Evolutionary conservation across 305 asterid species (phyloP).

Genomic region (Fraxinus albicans): DNA sequence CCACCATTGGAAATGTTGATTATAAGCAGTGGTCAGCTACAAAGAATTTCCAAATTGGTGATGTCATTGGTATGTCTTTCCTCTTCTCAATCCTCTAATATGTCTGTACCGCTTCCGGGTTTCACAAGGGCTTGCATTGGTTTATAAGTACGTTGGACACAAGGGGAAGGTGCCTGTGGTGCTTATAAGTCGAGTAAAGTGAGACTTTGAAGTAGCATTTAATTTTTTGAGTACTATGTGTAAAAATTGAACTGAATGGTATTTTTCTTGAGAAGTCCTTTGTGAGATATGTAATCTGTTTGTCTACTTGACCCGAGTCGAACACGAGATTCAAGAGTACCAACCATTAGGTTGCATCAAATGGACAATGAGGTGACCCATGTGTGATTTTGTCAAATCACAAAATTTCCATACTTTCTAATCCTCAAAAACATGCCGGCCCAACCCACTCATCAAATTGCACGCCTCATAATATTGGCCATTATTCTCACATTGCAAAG

Average conservation of each 20-base stretch:
- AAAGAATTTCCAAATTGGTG: constrained; percentile 63
- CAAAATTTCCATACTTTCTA: not conserved
- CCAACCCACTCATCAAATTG: constrained; percentile 15
- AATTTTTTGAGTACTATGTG: not conserved
- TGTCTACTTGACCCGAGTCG: not conserved
- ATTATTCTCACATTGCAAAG: not conserved
- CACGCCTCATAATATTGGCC: constrained; percentile 34
- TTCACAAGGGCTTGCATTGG: not conserved
- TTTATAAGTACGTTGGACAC: not conserved
- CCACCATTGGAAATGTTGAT: constrained; percentile 74
- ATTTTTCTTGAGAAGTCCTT: not conserved
- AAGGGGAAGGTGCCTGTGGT: not conserved
- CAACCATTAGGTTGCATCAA: not conserved
- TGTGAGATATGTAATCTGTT: not conserved
- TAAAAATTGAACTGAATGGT: not conserved
- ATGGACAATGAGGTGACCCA: not conserved
- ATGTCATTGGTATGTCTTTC: constrained; percentile 46
- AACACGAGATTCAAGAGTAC: not conserved
- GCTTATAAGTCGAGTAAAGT: not conserved
- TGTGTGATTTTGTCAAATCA: not conserved
- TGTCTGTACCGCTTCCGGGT: not conserved
- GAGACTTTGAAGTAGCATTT: not conserved
- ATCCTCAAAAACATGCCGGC: not conserved
- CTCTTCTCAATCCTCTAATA: not conserved
- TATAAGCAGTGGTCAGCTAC: constrained; percentile 68